A percentile compares a stretch with the other conserved stretches of the same genome.
Conservation (phyloP, 1,284 basidiomycete genomes). For the Mycena citricolor region DNA sequence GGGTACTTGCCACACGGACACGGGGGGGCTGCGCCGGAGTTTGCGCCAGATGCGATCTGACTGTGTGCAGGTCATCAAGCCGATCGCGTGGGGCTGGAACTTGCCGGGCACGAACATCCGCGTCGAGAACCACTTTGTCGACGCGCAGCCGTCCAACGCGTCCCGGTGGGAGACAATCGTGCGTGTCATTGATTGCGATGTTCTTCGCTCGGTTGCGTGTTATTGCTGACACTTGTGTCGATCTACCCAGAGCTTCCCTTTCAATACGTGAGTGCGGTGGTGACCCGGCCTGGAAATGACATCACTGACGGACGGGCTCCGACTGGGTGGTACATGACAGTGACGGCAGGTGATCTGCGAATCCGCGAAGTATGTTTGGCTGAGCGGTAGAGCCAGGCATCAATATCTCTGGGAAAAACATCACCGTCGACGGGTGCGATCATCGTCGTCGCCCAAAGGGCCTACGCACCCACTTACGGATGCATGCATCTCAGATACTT, state of each 20-base stretch:
- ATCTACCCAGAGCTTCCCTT: slow-evolving; percentile 42
- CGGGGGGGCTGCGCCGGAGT: not conserved
- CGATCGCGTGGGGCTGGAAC: slow-evolving; percentile 49
- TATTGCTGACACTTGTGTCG: slow-evolving; percentile 4
- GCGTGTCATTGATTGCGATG: slow-evolving; percentile 11
- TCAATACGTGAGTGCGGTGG: slow-evolving; percentile 43
- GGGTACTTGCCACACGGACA: no score
- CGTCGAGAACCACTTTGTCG: slow-evolving; percentile 45
- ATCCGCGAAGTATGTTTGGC: not conserved
- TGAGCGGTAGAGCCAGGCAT: slow-evolving; percentile 34
- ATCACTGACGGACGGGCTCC: no score
- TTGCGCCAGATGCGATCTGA: slow-evolving; percentile 24
- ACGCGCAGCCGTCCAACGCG: slow-evolving; percentile 41
- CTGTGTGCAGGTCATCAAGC: slow-evolving; percentile 47
- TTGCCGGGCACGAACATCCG: slow-evolving; percentile 44
- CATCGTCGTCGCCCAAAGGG: not conserved
- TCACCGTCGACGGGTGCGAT: slow-evolving; percentile 41
- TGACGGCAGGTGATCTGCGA: no score
- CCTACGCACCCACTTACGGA: not conserved
- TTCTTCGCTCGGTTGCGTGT: not conserved
- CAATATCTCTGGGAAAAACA: slow-evolving; percentile 43
- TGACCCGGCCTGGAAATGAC: no score
- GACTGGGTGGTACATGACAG: no score
- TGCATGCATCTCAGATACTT: slow-evolving; percentile 30
- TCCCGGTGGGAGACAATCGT: slow-evolving; percentile 38